Percentiles rank a stretch among this genome's conserved stretches.
These are phyloP conservation scores for Hermanozyma aechmeae DNA, from an alignment of 805 yeast species.

Conservation along the genomic window DNA sequence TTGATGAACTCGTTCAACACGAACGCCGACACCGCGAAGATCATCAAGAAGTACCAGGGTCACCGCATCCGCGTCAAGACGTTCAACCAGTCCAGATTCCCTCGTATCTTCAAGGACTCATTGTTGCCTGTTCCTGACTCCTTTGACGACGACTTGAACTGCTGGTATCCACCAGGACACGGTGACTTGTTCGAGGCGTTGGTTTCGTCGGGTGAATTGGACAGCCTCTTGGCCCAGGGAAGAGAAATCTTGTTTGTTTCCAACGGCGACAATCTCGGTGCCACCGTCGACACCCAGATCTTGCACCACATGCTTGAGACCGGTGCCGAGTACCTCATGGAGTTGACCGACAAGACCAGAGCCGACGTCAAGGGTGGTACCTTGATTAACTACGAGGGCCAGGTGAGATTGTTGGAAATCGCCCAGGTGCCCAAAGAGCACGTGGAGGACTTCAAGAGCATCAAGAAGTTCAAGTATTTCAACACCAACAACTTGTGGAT, in stretches of 20 bases:
- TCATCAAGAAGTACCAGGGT: conserved; percentile 93
- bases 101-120: conserved; percentile 94
- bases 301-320: conserved; percentile 89
- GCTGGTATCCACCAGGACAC: conserved; percentile 99
- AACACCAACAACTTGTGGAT: conserved; percentile 98
- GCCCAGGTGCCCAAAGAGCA: conserved; percentile 99
- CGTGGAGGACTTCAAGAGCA: conserved; percentile 94
- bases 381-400: conserved; percentile 89
- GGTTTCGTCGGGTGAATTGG: conserved; percentile 85
- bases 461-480: conserved; percentile 96
- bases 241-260: conserved; percentile 93
- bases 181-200: conserved; percentile 94
- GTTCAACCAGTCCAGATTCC: conserved; percentile 96
- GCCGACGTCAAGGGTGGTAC: conserved; percentile 99
- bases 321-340: conserved; percentile 93
- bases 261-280: conserved; percentile 97
- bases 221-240: conserved; percentile 81
- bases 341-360: conserved; percentile 95
- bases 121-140: conserved; percentile 85
- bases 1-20: conserved; percentile 99
- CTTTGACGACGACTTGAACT: conserved; percentile 62
- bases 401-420: conserved; percentile 88
- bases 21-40: conserved; percentile 87
- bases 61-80: conserved; percentile 92
- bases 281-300: conserved; percentile 89